These are phyloP conservation scores for Bryoglossum gracile DNA, from an alignment of 495 filamentous ascomycete species.

Conservation along the genomic window DNA sequence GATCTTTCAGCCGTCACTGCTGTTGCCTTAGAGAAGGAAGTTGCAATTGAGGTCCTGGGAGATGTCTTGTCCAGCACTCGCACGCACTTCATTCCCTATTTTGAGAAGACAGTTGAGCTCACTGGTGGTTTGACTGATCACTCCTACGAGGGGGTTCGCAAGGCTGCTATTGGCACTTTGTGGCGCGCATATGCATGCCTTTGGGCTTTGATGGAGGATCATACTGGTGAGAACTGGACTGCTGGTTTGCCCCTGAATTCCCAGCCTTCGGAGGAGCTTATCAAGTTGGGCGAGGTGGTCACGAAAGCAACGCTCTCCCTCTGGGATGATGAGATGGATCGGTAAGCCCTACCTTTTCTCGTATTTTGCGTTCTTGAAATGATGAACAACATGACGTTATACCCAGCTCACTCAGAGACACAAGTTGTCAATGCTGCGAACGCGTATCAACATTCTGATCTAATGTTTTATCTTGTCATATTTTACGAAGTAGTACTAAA, in stretches of 20 bases:
- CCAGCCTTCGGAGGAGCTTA: constrained; percentile 64
- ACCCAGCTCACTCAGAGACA: constrained; percentile 99
- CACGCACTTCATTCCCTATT: constrained; percentile 70
- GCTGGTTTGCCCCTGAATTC: constrained; percentile 78
- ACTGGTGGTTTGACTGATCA: constrained; percentile 77
- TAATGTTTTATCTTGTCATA: constrained; percentile 2
- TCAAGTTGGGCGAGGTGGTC: constrained; percentile 82
- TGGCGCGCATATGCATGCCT: constrained; percentile 92
- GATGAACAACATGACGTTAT: constrained; percentile 86
- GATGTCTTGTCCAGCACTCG: constrained; percentile 85
- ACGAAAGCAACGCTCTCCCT: constrained; percentile 74
- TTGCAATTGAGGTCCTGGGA: constrained; percentile 88
- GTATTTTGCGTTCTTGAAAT: constrained; percentile 35
- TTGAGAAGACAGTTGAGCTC: constrained; percentile 81
- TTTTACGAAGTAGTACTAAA: constrained; percentile 15
- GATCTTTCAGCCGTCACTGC: constrained; percentile 73
- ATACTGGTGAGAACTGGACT: constrained; percentile 74
- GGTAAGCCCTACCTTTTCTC: constrained; percentile 52
- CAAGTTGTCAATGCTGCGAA: constrained; percentile 82
- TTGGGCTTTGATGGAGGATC: constrained; percentile 77
- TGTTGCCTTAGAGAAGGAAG: constrained; percentile 92
- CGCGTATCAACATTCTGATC: constrained; percentile 55
- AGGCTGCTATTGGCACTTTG: constrained; percentile 79
- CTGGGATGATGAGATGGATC: constrained; percentile 85
- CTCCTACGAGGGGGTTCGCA: constrained; percentile 86